phyloP scores from a whole-genome alignment of 345 rosid genomes.

The Schrenkiella parvula region DNA sequence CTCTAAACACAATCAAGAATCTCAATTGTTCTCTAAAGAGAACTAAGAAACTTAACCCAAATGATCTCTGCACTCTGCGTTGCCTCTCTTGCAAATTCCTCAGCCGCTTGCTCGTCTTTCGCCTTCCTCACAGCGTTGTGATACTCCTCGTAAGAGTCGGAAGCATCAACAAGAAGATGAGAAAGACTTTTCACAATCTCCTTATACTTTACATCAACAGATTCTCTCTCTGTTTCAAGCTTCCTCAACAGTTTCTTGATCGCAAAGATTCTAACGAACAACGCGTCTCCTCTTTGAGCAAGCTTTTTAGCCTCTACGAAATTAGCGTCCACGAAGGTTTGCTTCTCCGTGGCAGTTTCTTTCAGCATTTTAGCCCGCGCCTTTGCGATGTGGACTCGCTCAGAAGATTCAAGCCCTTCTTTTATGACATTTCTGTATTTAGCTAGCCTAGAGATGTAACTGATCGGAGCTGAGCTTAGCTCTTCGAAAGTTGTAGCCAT shows the following conservation, averaged over 20 bases:
- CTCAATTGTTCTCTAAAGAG: slow-evolving; percentile 28
- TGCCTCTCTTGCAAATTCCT: slow-evolving; percentile 29
- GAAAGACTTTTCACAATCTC: slow-evolving; percentile 1
- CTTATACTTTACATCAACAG: slow-evolving; percentile 11
- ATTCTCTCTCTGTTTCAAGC: slow-evolving; percentile 15
- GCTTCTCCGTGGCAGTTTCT: slow-evolving; percentile 22
- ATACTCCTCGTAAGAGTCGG: slow-evolving; percentile 31
- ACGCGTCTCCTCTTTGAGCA: slow-evolving; percentile 24
- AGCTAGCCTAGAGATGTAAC: slow-evolving; percentile 25
- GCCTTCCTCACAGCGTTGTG: slow-evolving; percentile 24
- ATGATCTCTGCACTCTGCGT: slow-evolving; percentile 24
- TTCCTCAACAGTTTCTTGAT: slow-evolving; percentile 26
- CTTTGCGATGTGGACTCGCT: slow-evolving; percentile 14
- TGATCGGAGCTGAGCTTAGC: slow-evolving; percentile 13
- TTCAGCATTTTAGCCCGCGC: not conserved
- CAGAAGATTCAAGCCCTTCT: slow-evolving; percentile 28
- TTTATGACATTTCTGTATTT: slow-evolving; percentile 20
- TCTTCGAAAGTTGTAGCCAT: slow-evolving; percentile 17
- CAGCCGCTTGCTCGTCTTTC: slow-evolving; percentile 27
- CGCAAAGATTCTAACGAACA: slow-evolving; percentile 28
- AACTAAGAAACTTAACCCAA: slow-evolving; percentile 31
- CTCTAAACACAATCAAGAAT: slow-evolving; percentile 7
- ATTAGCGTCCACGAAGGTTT: slow-evolving; percentile 8
- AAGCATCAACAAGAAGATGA: slow-evolving; percentile 25
- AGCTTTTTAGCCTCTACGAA: slow-evolving; percentile 13